Evolutionary conservation across 2,329 filamentous ascomycete genomes (phyloP), one percentile per base, ranked within the genome.

Genomic region (Fusarium sororula): DNA sequence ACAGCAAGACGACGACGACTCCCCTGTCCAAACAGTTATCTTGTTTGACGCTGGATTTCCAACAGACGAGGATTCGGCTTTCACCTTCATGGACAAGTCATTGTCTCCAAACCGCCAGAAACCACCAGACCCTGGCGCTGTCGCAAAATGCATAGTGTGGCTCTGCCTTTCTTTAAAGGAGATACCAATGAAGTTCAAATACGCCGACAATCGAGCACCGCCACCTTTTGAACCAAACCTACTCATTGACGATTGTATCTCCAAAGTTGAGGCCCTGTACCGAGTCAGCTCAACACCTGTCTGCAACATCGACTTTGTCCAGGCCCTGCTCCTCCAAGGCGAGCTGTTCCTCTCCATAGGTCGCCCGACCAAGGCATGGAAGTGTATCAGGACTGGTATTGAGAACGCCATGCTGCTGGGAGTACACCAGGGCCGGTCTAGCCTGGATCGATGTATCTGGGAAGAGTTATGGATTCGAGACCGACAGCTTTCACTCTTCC

Each of bases 31-130:
- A 20, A 20, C 28, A 26, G 51, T 45, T 4, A 58, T 37, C 10
- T 18, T n/a, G 42, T 24, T 55, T 35, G 47, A 59, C 42, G 53
- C 53, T 32, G 44, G 35, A 17, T 62, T 73, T n/a, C 70, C 35
- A 3, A 26, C 30, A 7, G 32, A 44, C 41, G 4, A 41, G 8
- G 14, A 28, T 2, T 55, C 51, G 41, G 51, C 51, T 22, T 17
- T 30, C 7, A 10, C 20, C 10, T 55, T 55, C 24, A 17, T 39
- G 18, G 35, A 55, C 7, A 28, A 55, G 32, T 55, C 35, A 28
- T 6, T 55, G 51, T 28, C 30, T 2, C 12, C 48, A 51, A 51
- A 4, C 22, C 17, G 8, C 22, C 22, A 24, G 18, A 51, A 28
- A 7, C 26, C 51, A 39, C n/a, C 20, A n/a, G 20, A 41, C 24